Evolutionary conservation across 1,284 basidiomycete genomes (phyloP), one percentile per base, ranked within the genome.

Genomic region (Phylloboletellus chloephorus): DNA sequence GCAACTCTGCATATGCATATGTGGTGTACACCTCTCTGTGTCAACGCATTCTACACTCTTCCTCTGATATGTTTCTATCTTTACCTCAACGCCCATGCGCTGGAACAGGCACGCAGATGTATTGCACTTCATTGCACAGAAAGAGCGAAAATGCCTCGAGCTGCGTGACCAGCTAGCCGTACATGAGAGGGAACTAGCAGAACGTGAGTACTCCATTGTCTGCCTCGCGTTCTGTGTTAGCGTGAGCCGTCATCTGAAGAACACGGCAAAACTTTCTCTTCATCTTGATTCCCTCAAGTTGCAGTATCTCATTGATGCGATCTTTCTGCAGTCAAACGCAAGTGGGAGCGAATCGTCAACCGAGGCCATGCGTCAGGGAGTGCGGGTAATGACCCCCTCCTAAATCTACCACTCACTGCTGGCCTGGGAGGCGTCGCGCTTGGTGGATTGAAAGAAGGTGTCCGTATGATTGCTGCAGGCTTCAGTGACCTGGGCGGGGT

Each of bases 91-190:
- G 25, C 13, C 13, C 19, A 11, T 12, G n/a, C 35, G 5, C n/a
- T 31, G 30, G 12, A 29, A 20, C 33, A 88, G 86, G 54, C 82
- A 89, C 53, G 76, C 80, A 12, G 86, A 88, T 46, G 66, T 88
- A 4, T 64, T 88, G 13, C 79, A 74, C 21, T 82, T 81, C 50
- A 88, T 89, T 41, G 86, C 86, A 0, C 84, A 88, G 63, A 88
- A 88, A 50, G 86, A 89, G 56, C 76, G 82, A 0, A 83, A 79
- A 60, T 88, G 84, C 50, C 72, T 88, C 31, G 86, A 89, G 45
- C 67, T 89, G 26, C 77, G 84, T 11, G 76, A 79, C 4, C 83
- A 86, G 52, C 73, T 88, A 3, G 69, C 72, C 8, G 56, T 63
- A 7, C 82, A 88, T 51, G 86, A 89, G 63, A 71, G 71, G 1